phyloP scores from a whole-genome alignment of 306 rosid genomes.

The Quercus alba region DNA sequence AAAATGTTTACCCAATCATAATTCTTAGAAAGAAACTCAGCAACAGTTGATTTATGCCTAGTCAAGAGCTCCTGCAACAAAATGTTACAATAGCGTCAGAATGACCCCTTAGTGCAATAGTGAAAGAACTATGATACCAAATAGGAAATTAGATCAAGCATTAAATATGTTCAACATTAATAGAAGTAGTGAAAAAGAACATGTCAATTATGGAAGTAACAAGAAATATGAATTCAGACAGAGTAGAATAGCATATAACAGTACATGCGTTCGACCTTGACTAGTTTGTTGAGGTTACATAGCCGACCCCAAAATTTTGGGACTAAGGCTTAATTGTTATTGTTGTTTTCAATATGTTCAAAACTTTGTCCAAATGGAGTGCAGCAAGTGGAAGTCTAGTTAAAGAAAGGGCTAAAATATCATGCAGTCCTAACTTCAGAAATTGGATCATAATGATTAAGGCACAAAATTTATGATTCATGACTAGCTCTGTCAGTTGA shows the following conservation, averaged over 20 bases:
- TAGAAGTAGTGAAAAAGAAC: too few species aligned
- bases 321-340: too few species aligned
- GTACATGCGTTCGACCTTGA: too few species aligned
- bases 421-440: neutral
- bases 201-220: too few species aligned
- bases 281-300: too few species aligned
- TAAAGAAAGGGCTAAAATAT: neutral
- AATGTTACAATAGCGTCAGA: conserved; percentile 13
- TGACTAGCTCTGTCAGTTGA: neutral
- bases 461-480: neutral
- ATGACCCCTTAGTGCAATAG: neutral
- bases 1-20: conserved; percentile 80
- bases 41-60: conserved; percentile 95
- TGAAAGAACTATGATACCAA: neutral
- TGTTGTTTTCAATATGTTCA: neutral
- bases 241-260: too few species aligned
- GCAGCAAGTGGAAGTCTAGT: neutral
- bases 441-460: neutral
- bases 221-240: too few species aligned
- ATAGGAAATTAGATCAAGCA: too few species aligned
- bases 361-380: neutral
- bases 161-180: neutral
- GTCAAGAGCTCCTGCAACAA: conserved; percentile 90
- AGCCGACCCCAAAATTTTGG: too few species aligned
- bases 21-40: conserved; percentile 87